Conservation (phyloP, 2,329 filamentous ascomycete species). For the Nakataea oryzae region DNA sequence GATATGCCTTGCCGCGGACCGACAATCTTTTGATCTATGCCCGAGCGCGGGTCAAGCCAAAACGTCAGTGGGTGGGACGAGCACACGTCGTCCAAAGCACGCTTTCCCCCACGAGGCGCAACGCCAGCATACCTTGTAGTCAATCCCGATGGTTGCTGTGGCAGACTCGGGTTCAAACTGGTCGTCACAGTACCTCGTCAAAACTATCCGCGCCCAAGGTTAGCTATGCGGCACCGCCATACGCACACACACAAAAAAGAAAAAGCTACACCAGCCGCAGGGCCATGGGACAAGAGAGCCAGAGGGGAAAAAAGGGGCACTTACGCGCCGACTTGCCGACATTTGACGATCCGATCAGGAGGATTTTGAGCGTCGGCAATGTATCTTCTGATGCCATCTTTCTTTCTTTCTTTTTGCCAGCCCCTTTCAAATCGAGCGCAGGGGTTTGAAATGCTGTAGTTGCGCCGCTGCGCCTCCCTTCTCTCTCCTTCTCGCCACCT, state of each 20-base stretch:
- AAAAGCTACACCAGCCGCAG: background rate
- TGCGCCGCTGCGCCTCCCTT: too few relatives aligned
- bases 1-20: constrained; percentile 38
- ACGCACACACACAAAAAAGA: too few relatives aligned
- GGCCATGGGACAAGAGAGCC: background rate
- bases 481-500: too few relatives aligned
- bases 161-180: constrained; percentile 45
- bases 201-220: constrained; percentile 22
- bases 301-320: constrained; percentile 12
- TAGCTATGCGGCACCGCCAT: background rate
- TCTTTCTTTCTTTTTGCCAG: background rate
- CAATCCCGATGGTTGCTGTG: constrained; percentile 45
- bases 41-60: background rate
- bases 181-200: constrained; percentile 45
- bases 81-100: background rate
- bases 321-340: constrained; percentile 44
- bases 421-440: background rate
- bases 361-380: constrained; percentile 38
- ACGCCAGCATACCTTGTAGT: constrained; percentile 34
- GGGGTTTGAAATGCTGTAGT: too few relatives aligned
- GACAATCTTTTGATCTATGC: constrained; percentile 39
- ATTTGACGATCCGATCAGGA: constrained; percentile 45
- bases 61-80: too few relatives aligned
- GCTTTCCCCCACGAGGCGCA: too few relatives aligned
- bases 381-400: constrained; percentile 29